phyloP scores from a whole-genome alignment of 2,329 filamentous ascomycete genomes.

The Diaporthe sp. region DNA sequence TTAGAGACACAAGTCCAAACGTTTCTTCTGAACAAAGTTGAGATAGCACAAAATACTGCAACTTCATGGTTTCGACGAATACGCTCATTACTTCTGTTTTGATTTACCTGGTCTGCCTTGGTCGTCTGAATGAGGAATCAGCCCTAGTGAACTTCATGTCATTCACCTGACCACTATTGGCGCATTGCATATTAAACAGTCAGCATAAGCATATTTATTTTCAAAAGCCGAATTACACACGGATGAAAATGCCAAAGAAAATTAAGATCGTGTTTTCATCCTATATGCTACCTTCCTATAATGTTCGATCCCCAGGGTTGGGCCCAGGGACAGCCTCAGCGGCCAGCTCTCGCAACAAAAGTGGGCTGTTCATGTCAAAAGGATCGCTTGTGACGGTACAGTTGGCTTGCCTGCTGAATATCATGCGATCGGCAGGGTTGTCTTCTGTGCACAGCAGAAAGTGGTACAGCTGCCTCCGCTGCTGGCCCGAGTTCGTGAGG shows the following conservation, averaged over 20 bases:
- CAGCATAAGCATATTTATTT: neutral
- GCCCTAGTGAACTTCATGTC: neutral
- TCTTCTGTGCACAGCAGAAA: neutral
- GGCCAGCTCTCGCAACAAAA: neutral
- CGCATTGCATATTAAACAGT: neutral
- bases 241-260: neutral
- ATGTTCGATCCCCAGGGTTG: neutral
- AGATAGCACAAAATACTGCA: neutral
- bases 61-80: neutral
- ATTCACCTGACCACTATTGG: neutral
- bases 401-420: constrained; percentile 1
- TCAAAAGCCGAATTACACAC: too few relatives aligned
- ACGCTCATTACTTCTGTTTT: neutral
- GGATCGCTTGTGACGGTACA: neutral
- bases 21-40: neutral
- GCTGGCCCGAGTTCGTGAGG: neutral
- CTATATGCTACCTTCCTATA: neutral
- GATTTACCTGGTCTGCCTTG: too few relatives aligned
- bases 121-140: neutral
- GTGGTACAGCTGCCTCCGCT: neutral
- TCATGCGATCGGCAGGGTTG: neutral
- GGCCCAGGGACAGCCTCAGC: neutral
- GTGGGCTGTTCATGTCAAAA: neutral
- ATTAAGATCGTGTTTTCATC: neutral
- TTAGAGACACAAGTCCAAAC: neutral